Percentiles rank a stretch among this genome's conserved stretches.
phyloP scores from a whole-genome alignment of 2,329 filamentous ascomycete species.

The Aspergillus tamarii region DNA sequence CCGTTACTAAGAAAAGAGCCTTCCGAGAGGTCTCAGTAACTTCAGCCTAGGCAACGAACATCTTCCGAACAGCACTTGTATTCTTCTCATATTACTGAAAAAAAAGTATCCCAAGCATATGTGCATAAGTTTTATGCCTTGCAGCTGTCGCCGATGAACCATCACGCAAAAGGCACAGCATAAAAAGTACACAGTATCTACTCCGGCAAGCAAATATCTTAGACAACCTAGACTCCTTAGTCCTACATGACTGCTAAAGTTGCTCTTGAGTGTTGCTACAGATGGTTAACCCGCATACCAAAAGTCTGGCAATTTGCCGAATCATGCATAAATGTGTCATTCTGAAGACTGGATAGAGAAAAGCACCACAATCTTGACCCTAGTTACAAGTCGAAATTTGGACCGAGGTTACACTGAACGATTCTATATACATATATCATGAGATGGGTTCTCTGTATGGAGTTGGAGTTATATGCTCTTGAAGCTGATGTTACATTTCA shows the following conservation, averaged over 20 bases:
- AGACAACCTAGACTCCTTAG: neutral
- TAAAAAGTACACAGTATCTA: too few species aligned
- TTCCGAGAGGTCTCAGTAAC: neutral
- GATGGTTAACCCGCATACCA: too few species aligned
- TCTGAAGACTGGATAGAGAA: too few species aligned
- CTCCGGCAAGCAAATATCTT: neutral
- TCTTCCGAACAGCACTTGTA: neutral
- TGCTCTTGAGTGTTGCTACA: too few species aligned
- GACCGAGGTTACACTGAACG: too few species aligned
- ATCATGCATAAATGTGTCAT: too few species aligned
- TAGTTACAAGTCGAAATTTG: too few species aligned
- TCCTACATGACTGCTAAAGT: too few species aligned
- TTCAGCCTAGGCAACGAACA: neutral
- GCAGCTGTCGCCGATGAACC: neutral
- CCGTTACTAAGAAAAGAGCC: neutral
- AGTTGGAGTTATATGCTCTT: neutral
- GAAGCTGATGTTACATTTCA: neutral
- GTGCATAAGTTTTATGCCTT: neutral
- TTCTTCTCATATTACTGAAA: neutral
- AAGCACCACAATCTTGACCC: too few species aligned
- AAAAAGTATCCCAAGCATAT: neutral
- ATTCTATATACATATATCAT: too few species aligned
- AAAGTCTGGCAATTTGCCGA: too few species aligned
- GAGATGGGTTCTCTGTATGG: too few species aligned
- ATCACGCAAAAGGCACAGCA: neutral